phyloP scores from a whole-genome alignment of 371 early-diverging fungal genomes.

The Syncephalastrum monosporum region DNA sequence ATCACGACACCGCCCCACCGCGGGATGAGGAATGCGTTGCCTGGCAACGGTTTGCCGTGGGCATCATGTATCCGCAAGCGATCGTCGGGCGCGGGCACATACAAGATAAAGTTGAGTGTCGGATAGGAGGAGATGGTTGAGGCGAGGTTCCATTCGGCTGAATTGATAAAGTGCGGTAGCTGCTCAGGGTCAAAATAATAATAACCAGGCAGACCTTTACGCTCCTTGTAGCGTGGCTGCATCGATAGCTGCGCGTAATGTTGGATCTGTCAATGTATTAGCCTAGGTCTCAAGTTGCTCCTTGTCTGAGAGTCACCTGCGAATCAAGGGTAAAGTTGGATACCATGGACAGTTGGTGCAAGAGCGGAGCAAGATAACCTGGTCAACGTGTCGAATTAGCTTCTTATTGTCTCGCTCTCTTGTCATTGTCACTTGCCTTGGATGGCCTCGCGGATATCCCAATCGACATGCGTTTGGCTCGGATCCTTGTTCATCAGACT shows the following conservation, averaged over 20 bases:
- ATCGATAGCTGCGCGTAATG: conserved; percentile 73
- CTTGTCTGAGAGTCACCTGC: conserved; percentile 40
- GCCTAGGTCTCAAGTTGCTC: no score
- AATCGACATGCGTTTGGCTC: conserved; percentile 53
- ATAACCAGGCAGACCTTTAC: conserved; percentile 35
- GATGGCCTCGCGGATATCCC: conserved; percentile 73
- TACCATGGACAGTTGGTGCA: conserved; percentile 47
- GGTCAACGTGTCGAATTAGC: neutral
- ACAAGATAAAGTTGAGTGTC: conserved; percentile 85
- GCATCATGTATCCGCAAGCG: conserved; percentile 63
- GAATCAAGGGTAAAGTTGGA: conserved; percentile 61
- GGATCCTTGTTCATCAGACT: conserved; percentile 81
- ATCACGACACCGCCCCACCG: conserved; percentile 93
- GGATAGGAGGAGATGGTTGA: conserved; percentile 81
- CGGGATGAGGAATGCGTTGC: conserved; percentile 86
- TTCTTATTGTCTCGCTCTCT: neutral
- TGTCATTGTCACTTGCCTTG: conserved; percentile 37
- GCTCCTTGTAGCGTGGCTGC: conserved; percentile 47
- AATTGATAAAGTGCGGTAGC: conserved; percentile 82
- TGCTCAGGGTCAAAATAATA: conserved; percentile 56
- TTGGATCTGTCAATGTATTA: conserved; percentile 46
- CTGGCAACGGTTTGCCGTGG: conserved; percentile 43
- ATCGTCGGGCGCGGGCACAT: conserved; percentile 68
- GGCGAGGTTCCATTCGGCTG: conserved; percentile 91
- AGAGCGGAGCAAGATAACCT: conserved; percentile 51